Base-by-base conservation (phyloP, 129 eudicot species). In the Ambrosia trifida region DNA sequence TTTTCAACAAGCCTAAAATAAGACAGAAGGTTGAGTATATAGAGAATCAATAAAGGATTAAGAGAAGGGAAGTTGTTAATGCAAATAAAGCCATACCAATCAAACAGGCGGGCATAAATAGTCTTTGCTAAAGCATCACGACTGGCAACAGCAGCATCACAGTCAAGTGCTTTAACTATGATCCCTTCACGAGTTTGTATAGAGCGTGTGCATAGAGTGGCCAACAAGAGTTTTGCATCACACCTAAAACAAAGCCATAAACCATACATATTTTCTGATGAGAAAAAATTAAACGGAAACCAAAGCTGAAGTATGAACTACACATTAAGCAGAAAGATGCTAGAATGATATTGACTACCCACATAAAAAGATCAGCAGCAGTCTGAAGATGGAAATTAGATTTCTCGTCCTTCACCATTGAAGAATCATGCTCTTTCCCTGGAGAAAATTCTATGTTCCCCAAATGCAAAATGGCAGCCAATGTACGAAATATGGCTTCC, bases 71-170 rank as follows among this genome's bases (percentile, higher is more conserved):
- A 20, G 40, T 43, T 19, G 8, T 24, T 38, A 68, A 57, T 20
- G 64, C 53, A 72, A 44, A 4, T n/a, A 71, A 36, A 59, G 66
- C 41, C 92, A 64, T 63, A 94, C 99, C 99, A 94, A 85, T 94
- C 99, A 84, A 94, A 94, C 17, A 89, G 81, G 41, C 89, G 88
- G 69, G 99, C 85, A 81, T 94, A 94, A 69, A 94, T 85, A 61
- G 99, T 94, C 80, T 94, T 94, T 58, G 99, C 96, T 80, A 89
- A 84, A 80, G 99, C 85, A 86, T 94, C 99, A 47, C 99, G 92
- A 59, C 99, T 93, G 1, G 99, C 93, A 80, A 84, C 80, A 59
- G 99, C 97, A 81, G 99, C 96, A 74, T 78, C 77, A 70, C 97
- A 87, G 38, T 94, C 99, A 52, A 94, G 92, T 66, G 90, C 89